These are phyloP conservation scores for Eucalyptus marginata DNA, from an alignment of 345 rosid species.

Conservation along the genomic window DNA sequence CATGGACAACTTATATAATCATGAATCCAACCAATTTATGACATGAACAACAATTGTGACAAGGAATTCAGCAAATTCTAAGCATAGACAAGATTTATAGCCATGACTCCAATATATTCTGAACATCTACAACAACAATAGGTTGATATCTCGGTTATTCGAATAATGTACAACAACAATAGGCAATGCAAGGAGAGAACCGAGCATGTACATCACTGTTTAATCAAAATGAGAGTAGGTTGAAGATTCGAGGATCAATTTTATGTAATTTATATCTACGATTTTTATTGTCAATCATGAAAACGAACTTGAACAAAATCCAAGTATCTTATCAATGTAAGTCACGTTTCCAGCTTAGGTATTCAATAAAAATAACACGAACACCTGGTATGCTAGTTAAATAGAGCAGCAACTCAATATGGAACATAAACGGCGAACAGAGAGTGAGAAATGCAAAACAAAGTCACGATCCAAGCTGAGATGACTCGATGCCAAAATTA, in stretches of 20 bases:
- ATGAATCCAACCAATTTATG: too few species aligned
- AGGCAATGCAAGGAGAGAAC: background rate
- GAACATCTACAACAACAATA: background rate
- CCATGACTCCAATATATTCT: background rate
- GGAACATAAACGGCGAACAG: background rate
- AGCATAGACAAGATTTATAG: background rate
- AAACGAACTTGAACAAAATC: background rate
- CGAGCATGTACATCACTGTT: background rate
- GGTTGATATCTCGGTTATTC: background rate
- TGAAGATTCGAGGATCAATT: background rate
- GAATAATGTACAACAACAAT: background rate
- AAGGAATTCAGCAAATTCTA: background rate
- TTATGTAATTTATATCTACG: background rate
- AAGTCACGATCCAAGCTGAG: background rate
- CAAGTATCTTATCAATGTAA: background rate
- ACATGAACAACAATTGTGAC: background rate
- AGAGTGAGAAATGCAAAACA: background rate
- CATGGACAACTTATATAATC: background rate
- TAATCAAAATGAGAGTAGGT: background rate
- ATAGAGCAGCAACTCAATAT: too few species aligned
- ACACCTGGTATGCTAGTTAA: background rate
- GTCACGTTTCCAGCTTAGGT: background rate
- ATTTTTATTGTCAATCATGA: background rate
- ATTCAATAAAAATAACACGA: background rate
- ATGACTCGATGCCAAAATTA: background rate